Conservation (phyloP, 805 yeast genomes). For the Candida coquimbonensis region DNA sequence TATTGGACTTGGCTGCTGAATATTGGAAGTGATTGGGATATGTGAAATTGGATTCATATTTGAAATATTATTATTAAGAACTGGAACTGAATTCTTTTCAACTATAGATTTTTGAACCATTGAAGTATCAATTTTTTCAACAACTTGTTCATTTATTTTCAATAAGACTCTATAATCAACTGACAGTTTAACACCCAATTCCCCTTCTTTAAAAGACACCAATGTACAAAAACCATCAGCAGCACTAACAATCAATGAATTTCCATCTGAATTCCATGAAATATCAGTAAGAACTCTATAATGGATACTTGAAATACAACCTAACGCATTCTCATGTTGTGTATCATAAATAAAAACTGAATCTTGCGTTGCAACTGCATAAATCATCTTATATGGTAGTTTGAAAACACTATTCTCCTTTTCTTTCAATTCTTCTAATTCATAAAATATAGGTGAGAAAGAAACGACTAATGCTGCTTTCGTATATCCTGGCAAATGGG, state of each 20-base stretch:
- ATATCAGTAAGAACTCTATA: constrained; percentile 85
- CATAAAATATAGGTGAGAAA: constrained; percentile 65
- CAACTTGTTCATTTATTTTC: constrained; percentile 6
- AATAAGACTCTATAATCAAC: constrained; percentile 19
- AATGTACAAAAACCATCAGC: constrained; percentile 91
- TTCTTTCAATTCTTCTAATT: constrained; percentile 20
- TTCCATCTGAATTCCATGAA: constrained; percentile 78
- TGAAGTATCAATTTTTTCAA: neutral
- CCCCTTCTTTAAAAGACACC: constrained; percentile 43
- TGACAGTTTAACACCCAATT: constrained; percentile 46
- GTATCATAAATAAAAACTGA: constrained; percentile 80
- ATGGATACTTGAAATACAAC: constrained; percentile 71
- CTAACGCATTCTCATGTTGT: constrained; percentile 58
- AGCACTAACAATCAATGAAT: constrained; percentile 62
- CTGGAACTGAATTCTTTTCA: neutral
- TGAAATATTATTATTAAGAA: neutral
- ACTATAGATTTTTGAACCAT: constrained; percentile 2
- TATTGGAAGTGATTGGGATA: no score
- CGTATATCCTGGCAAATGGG: constrained; percentile 69
- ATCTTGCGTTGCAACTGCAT: constrained; percentile 91
- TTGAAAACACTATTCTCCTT: constrained; percentile 32
- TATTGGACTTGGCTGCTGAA: no score
- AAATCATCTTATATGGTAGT: constrained; percentile 73
- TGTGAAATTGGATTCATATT: no score
- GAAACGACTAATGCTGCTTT: constrained; percentile 81